phyloP scores from a whole-genome alignment of 208 protist genomes.

The Leishmania aethiopica region DNA sequence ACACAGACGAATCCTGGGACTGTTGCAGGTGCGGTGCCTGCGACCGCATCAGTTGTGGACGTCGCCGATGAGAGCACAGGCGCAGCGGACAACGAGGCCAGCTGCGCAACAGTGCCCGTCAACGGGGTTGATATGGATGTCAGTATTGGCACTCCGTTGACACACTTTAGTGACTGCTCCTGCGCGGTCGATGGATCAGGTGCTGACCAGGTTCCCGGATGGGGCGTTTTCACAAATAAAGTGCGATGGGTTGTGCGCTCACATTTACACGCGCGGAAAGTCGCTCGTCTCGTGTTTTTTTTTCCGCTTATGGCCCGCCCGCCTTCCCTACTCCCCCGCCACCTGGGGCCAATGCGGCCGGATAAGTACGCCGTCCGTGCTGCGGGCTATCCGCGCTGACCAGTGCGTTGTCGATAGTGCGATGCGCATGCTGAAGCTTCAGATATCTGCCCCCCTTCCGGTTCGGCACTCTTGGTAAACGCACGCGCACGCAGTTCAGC shows the following conservation, averaged over 20 bases:
- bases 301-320: too few species aligned
- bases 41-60: not conserved
- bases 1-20: conserved; percentile 21
- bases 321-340: conserved; percentile 30
- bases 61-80: not conserved
- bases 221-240: conserved; percentile 88
- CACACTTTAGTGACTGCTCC: conserved; percentile 59
- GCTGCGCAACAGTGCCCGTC: not conserved
- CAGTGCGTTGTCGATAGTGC: conserved; percentile 89
- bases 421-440: conserved; percentile 82
- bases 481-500: conserved; percentile 70
- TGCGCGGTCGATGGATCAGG: conserved; percentile 36
- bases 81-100: conserved; percentile 1
- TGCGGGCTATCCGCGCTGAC: conserved; percentile 45
- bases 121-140: conserved; percentile 27
- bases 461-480: conserved; percentile 85
- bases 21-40: not conserved
- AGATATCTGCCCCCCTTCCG: conserved; percentile 65
- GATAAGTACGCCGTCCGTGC: conserved; percentile 70
- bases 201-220: conserved; percentile 71
- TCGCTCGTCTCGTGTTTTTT: conserved; percentile 73
- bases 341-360: conserved; percentile 69
- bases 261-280: conserved; percentile 77
- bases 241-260: conserved; percentile 91
- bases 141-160: conserved; percentile 43